phyloP scores from a whole-genome alignment of 2,329 filamentous ascomycete genomes.

The Colletotrichum chrysophilum region DNA sequence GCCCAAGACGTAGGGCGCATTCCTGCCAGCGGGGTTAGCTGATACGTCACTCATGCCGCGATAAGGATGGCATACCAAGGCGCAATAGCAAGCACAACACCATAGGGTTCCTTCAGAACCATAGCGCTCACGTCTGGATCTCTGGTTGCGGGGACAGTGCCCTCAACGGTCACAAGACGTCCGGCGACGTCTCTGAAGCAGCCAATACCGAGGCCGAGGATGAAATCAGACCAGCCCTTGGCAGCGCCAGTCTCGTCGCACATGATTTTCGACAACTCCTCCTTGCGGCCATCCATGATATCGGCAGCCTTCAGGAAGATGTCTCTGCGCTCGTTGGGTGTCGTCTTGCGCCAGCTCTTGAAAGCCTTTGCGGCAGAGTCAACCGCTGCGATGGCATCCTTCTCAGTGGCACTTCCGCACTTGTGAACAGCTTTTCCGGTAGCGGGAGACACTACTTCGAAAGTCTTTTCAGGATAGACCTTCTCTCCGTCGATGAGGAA shows the following conservation, averaged over 20 bases:
- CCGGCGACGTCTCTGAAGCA: constrained; percentile 43
- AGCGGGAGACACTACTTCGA: constrained; percentile 61
- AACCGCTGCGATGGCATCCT: constrained; percentile 55
- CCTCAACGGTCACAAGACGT: constrained; percentile 35
- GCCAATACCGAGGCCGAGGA: constrained; percentile 34
- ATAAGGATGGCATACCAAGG: constrained; percentile 67
- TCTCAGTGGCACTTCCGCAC: constrained; percentile 59
- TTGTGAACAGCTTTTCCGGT: constrained; percentile 58
- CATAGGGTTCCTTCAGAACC: constrained; percentile 74
- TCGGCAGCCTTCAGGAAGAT: constrained; percentile 68
- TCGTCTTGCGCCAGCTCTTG: constrained; percentile 65
- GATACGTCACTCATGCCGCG: background rate
- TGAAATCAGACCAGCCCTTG: constrained; percentile 35
- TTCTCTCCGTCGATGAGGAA: constrained; percentile 52
- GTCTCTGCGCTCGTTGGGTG: constrained; percentile 60
- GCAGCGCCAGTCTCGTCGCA: constrained; percentile 39
- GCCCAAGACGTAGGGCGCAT: constrained; percentile 62
- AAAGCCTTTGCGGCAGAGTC: constrained; percentile 62
- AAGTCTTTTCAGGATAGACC: constrained; percentile 50
- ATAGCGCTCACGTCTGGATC: constrained; percentile 59
- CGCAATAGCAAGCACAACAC: constrained; percentile 79
- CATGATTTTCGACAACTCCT: constrained; percentile 62
- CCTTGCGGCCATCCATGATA: constrained; percentile 56
- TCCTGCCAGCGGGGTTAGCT: constrained; percentile 44
- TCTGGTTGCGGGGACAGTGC: constrained; percentile 33